A percentile compares a stretch with the other conserved stretches of the same genome.
Conservation (phyloP, 345 rosid species). For the Heritiera littoralis region DNA sequence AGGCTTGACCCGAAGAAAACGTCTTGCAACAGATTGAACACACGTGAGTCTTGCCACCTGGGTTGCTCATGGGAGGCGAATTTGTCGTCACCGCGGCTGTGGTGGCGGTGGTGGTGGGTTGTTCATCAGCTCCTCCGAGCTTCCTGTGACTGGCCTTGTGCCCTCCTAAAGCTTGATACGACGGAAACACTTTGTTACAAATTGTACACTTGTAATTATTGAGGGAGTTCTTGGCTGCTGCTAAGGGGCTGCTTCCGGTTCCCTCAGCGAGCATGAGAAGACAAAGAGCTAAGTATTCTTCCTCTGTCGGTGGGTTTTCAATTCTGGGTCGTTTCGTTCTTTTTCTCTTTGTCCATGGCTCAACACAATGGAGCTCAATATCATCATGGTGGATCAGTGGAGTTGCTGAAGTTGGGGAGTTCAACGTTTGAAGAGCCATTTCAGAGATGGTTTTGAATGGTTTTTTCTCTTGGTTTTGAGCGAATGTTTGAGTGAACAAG, state of each 20-base stretch:
- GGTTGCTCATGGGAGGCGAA: background rate
- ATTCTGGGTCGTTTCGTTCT: conserved; percentile 40
- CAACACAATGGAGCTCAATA: conserved; percentile 17
- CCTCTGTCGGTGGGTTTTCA: conserved; percentile 37
- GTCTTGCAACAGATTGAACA: conserved; percentile 70
- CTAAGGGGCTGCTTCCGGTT: conserved; percentile 5
- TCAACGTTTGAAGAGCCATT: conserved; percentile 58
- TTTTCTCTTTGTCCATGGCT: conserved; percentile 48
- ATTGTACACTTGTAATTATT: conserved; percentile 38
- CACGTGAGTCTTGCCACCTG: conserved; percentile 46
- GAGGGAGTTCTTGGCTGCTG: conserved; percentile 24
- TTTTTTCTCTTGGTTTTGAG: background rate
- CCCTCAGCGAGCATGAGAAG: conserved; percentile 47
- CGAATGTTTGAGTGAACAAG: background rate
- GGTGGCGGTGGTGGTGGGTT: background rate
- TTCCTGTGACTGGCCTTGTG: conserved; percentile 56
- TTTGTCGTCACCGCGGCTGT: background rate
- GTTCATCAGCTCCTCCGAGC: conserved; percentile 18
- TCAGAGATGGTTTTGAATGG: background rate
- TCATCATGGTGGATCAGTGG: conserved; percentile 48
- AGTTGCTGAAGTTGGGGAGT: conserved; percentile 52
- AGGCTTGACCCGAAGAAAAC: conserved; percentile 75
- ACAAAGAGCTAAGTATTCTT: conserved; percentile 48
- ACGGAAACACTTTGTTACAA: conserved; percentile 41
- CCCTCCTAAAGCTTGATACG: conserved; percentile 59